These are phyloP conservation scores for Trichosporon faecale DNA, from an alignment of 1,284 basidiomycete species.

Conservation along the genomic window DNA sequence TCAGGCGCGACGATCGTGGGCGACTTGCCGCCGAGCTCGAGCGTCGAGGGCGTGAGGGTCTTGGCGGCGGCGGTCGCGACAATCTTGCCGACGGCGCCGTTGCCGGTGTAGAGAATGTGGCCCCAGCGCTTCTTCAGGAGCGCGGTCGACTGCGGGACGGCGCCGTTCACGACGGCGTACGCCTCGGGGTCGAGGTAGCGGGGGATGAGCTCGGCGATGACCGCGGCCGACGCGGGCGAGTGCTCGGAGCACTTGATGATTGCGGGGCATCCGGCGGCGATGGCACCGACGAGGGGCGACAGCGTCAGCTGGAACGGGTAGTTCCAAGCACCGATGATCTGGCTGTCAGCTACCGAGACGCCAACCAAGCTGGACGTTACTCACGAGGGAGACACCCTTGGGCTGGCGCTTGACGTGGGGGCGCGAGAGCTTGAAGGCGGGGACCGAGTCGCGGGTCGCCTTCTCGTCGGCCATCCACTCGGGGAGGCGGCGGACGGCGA, in stretches of 20 bases:
- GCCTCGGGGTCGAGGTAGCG: constrained; percentile 77
- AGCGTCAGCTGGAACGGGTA: constrained; percentile 59
- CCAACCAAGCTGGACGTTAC: too few species aligned
- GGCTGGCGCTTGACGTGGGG: constrained; percentile 70
- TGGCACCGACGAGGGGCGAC: constrained; percentile 65
- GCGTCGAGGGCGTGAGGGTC: constrained; percentile 74
- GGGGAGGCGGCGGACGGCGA: constrained; percentile 65
- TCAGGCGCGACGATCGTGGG: constrained; percentile 74
- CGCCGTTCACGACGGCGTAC: constrained; percentile 72
- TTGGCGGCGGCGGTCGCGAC: constrained; percentile 80
- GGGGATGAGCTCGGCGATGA: constrained; percentile 70
- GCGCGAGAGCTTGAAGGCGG: constrained; percentile 56
- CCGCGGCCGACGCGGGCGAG: constrained; percentile 62
- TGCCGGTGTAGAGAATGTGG: constrained; percentile 69
- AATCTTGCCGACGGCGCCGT: constrained; percentile 69
- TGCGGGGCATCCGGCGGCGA: constrained; percentile 74
- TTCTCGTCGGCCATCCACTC: constrained; percentile 72
- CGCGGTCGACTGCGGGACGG: constrained; percentile 68
- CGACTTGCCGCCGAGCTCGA: constrained; percentile 77
- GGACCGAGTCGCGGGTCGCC: constrained; percentile 56
- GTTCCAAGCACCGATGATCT: constrained; percentile 55
- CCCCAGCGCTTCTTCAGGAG: constrained; percentile 80
- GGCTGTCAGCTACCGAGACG: too few species aligned
- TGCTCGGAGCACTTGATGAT: constrained; percentile 79
- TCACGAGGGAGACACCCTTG: constrained; percentile 64